Evolutionary conservation across 345 rosid species (phyloP).

Genomic region (Turnera subulata): DNA sequence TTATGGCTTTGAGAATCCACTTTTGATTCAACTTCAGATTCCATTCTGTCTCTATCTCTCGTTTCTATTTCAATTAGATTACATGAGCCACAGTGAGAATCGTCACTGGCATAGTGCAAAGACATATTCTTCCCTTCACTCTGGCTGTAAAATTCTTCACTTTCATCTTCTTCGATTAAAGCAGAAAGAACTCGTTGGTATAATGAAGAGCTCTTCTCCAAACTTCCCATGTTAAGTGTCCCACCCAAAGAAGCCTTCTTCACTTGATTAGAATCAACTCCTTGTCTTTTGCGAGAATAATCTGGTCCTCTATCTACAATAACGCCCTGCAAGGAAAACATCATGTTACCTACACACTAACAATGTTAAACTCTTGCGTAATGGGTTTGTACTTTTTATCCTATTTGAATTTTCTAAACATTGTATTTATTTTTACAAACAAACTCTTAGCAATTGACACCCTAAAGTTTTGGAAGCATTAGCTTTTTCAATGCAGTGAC

Average conservation of each 20-base stretch:
- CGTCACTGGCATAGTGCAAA: conserved; percentile 87
- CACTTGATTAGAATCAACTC: conserved; percentile 33
- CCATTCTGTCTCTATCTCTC: conserved; percentile 84
- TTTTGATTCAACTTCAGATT: conserved; percentile 87
- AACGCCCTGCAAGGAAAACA: conserved; percentile 41
- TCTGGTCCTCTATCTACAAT: conserved; percentile 39
- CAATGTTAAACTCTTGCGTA: conserved; percentile 2
- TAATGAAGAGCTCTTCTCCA: conserved; percentile 62
- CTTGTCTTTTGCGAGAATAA: conserved; percentile 38
- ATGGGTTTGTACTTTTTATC: neutral
- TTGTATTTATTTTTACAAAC: neutral
- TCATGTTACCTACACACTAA: conserved; percentile 6
- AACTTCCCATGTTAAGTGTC: conserved; percentile 46
- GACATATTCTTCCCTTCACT: conserved; percentile 68
- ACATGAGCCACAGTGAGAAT: conserved; percentile 95
- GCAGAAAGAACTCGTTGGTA: conserved; percentile 89
- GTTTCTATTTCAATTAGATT: conserved; percentile 76
- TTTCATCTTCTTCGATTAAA: conserved; percentile 88
- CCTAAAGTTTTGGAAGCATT: neutral
- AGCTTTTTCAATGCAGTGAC: neutral
- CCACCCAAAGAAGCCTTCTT: conserved; percentile 41
- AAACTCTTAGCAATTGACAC: conserved; percentile 3
- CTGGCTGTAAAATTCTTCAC: conserved; percentile 59
- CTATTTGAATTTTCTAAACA: conserved; percentile 3
- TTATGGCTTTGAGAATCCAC: conserved; percentile 64